Evolutionary conservation across 768 basidiomycete species (phyloP), one percentile per base, ranked within the genome.

Genomic region (Mycena albidolilacea): DNA sequence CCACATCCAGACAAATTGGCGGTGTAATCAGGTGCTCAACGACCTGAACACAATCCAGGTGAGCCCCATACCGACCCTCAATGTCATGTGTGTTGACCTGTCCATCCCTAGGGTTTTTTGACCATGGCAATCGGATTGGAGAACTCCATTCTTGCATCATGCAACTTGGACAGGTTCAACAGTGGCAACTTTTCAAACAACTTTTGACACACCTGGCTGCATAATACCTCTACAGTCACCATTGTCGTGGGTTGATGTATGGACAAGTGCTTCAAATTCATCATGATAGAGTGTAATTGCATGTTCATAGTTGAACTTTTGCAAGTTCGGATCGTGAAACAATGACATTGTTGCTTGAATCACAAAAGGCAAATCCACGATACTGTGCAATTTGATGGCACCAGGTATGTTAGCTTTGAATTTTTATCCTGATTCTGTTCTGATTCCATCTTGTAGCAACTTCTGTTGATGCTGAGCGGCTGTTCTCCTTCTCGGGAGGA

Each of bases 361-460:
- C 30, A 30, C 30, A 3, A 4, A 30, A 30, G 30, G 30, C 30
- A 30, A 30, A 30, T 30, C 3, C 30, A 30, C 30, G n/a, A n/a
- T n/a, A n/a, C n/a, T n/a, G n/a, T n/a, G n/a, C n/a, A n/a, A 43
- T 43, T 43, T 43, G 41, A 3, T 5, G 12, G 55, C 55, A 23
- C 55, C 55, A 57, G 55, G 55, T 57, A 57, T 30, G 23, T 30
- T 57, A 30, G 23, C 21, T 57, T 57, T 57, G 21, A 30, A n/a
- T n/a, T n/a, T n/a, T n/a, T n/a, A 37, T 30, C 3, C 3, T 30
- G 1, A 30, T 30, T 30, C 30, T 30, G 30, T 57, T 57, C 55
- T 57, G 55, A 57, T 23, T 57, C 55, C 55, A 57, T 57, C 35
- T 57, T 57, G 35, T 60, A 60, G 58, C 58, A 60, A 60, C 58